These are phyloP conservation scores for Zopfia rhizophila DNA, from an alignment of 2,329 filamentous ascomycete species.

Conservation along the genomic window DNA sequence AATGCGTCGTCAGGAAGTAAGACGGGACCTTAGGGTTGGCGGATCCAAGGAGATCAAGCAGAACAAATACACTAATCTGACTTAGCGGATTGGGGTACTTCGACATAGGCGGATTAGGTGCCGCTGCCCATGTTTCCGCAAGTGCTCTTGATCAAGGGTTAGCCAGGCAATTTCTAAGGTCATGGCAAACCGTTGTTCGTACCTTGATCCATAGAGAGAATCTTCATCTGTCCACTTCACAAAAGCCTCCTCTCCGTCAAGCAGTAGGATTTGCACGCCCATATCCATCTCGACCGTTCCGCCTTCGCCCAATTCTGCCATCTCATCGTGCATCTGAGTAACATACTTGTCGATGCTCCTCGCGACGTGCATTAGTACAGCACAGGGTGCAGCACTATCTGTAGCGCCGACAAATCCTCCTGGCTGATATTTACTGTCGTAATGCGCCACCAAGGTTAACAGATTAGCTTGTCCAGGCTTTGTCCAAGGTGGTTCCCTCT, in stretches of 20 bases:
- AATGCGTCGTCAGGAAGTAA: slow-evolving; percentile 90
- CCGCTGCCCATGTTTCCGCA: slow-evolving; percentile 81
- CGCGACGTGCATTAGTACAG: slow-evolving; percentile 89
- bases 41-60: slow-evolving; percentile 88
- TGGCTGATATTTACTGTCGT: slow-evolving; percentile 84
- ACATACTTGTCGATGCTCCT: slow-evolving; percentile 82
- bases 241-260: slow-evolving; percentile 97
- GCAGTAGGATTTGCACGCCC: slow-evolving; percentile 86
- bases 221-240: slow-evolving; percentile 80
- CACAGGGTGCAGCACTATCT: slow-evolving; percentile 93
- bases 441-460: slow-evolving; percentile 91
- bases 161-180: slow-evolving; percentile 1
- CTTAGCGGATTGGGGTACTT: slow-evolving; percentile 78
- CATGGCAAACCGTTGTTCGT: slow-evolving; percentile 31
- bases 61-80: slow-evolving; percentile 86
- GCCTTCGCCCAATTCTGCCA: slow-evolving; percentile 66
- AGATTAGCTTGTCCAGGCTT: slow-evolving; percentile 78
- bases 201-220: slow-evolving; percentile 89
- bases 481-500: slow-evolving; percentile 87
- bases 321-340: slow-evolving; percentile 81
- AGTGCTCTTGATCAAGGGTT: slow-evolving; percentile 63
- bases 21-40: slow-evolving; percentile 77
- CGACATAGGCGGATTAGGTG: slow-evolving; percentile 75
- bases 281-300: slow-evolving; percentile 74
- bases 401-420: slow-evolving; percentile 91